These are phyloP conservation scores for Rhizopogon vulgaris DNA, from an alignment of 768 basidiomycete genomes.

Conservation along the genomic window DNA sequence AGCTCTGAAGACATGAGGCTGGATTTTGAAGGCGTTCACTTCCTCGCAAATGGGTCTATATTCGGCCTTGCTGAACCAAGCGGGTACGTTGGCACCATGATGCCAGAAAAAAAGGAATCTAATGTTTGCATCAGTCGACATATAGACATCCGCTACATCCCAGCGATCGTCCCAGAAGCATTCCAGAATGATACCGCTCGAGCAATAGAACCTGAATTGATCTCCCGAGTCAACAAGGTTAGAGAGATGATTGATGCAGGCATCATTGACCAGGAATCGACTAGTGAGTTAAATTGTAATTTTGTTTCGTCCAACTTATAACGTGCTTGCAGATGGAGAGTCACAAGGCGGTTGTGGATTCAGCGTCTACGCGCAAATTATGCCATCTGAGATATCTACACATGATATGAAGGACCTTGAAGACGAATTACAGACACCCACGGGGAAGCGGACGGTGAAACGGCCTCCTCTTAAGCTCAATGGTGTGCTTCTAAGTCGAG, in stretches of 20 bases:
- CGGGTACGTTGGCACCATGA: conserved; percentile 38
- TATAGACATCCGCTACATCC: conserved; percentile 62
- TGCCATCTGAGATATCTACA: conserved; percentile 46
- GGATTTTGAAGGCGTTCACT: conserved; percentile 76
- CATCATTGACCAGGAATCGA: conserved; percentile 47
- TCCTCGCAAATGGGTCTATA: conserved; percentile 67
- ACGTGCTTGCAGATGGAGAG: conserved; percentile 33
- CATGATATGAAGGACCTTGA: conserved; percentile 64
- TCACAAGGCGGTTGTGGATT: conserved; percentile 56
- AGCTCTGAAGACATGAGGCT: conserved; percentile 53
- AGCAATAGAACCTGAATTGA: conserved; percentile 54
- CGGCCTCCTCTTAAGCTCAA: conserved; percentile 53
- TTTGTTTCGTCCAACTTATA: background rate
- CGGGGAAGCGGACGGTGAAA: conserved; percentile 56
- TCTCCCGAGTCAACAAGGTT: conserved; percentile 50
- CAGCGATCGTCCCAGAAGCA: conserved; percentile 54
- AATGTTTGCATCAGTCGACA: conserved; percentile 32
- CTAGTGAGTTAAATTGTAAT: conserved; percentile 18
- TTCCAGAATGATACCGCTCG: conserved; percentile 53
- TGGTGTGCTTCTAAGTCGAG: conserved; percentile 67
- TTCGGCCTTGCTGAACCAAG: conserved; percentile 63
- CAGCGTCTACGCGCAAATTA: conserved; percentile 57
- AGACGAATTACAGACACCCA: conserved; percentile 67
- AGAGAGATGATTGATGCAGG: conserved; percentile 63
- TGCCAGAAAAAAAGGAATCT: background rate